Base-by-base conservation (phyloP, 768 basidiomycete genomes). In the Rhizopogon sp. region DNA sequence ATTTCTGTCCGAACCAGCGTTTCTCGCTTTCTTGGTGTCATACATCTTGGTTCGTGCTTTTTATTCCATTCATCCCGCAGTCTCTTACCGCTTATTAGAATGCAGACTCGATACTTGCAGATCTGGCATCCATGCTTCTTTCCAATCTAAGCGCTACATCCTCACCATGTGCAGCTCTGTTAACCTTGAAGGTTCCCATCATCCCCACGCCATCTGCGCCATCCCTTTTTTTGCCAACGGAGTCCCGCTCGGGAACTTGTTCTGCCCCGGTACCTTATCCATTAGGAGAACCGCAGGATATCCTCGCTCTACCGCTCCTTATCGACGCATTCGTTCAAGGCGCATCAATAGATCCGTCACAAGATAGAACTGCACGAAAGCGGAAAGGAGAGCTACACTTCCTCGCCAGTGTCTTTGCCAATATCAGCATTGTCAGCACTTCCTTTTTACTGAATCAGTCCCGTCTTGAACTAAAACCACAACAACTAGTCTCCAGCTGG, bases 71-170 rank as follows among this genome's bases (percentile, higher is more conserved):
- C 43, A 17, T 20, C 35, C 49, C 54, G 50, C 58, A 35, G 9
- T 50, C 56, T 56, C 55, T 58, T 35, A 54, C 54, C 28, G 20
- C 14, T 28, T 22, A 40, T 8, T 62, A 98, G 94, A 89, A 93
- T 70, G 88, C 91, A n/a, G 83, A 88, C 57, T 85, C 95, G 9
- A 84, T 88, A 55, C 86, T 98, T 28, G 93, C 93, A 35, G 95
- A 98, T 75, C 83, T 98, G 17, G 93, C 94, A 3, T 81, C 92
- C n/a, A 98, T 98, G 96, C 77, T 98, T 1, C 79, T 98, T 9
- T 96, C 94, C n/a, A 98, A 98, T 72, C 74, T 97, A 35, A 90
- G 93, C 8, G 80, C 88, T 5, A 85, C 90, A 43, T 77, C 88
- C 2, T 70, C 79, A 0, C 80, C 88, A 52, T 87, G 90, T 60